Evolutionary conservation across 2,329 filamentous ascomycete genomes (phyloP), one percentile per base, ranked within the genome.

Genomic region (Ophiostoma sp.): DNA sequence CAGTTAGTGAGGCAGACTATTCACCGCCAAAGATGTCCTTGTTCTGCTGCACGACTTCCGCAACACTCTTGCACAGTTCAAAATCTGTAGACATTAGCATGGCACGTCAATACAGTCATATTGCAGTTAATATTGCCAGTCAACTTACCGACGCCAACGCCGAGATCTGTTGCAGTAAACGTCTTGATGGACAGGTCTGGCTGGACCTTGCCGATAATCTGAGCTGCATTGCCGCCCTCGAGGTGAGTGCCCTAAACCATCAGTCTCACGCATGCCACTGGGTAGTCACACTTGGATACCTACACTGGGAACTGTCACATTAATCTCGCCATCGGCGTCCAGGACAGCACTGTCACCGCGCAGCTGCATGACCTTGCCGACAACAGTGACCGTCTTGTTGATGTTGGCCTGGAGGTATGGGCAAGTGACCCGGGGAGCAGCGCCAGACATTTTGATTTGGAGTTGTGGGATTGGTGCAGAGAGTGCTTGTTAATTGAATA

Each of bases 311-410:
- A 98, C 79, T 23, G 90, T 81, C 1, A 93, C 83, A 0, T 89
- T 91, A 35, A 97, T 86, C 31, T 88, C 85, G 0, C 94, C 94
- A 35, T 88, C 90, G 6, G 92, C 90, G 71, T 97, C 93, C 39
- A 98, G 86, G 6, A 88, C 87, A 0, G 93, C 94, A 68, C 87
- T 86, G 68, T 95, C 91, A 74, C 94, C 94, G 68, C 89, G 89
- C 33, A 98, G 84, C 76, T 95, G 89, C 4, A 87, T 86, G 66
- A 98, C 93, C 76, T 90, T 93, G 76, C 95, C 95, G 5, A 96
- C 85, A 70, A 98, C 84, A 75, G 93, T 93, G 73, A 98, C 91
- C 73, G 91, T 91, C 74, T 87, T 86, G 74, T 84, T 84, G 74
- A 89, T 84, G 81, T 94, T 96, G 76, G 85, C 84, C 77, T 93